Evolutionary conservation across 345 rosid genomes (phyloP).

Genomic region (Euclidium syriacum): DNA sequence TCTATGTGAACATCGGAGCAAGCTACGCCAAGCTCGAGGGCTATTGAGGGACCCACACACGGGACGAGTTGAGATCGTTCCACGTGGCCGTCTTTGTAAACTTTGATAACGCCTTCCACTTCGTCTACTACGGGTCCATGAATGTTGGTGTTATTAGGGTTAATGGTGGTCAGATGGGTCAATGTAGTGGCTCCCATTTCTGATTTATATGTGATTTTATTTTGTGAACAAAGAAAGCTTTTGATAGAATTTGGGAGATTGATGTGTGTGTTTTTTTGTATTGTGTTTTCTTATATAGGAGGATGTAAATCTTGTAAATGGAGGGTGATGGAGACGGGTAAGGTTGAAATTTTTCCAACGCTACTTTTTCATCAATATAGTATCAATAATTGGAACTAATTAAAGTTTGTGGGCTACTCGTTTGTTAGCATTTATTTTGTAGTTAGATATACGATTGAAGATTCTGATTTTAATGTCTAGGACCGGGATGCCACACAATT

Average conservation of each 20-base stretch:
- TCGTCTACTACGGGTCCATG: conserved; percentile 47
- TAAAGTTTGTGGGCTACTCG: conserved; percentile 6
- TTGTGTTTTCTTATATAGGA: conserved; percentile 16
- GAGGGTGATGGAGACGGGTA: conserved; percentile 16
- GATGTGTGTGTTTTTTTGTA: conserved; percentile 12
- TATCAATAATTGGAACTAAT: conserved; percentile 14
- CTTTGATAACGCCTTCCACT: conserved; percentile 60
- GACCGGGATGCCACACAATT: background rate
- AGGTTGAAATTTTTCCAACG: conserved; percentile 1
- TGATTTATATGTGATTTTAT: background rate
- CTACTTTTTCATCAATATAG: background rate
- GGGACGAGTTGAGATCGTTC: conserved; percentile 52
- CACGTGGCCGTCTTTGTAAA: conserved; percentile 61
- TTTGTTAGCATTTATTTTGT: conserved; percentile 24
- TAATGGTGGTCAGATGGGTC: conserved; percentile 16
- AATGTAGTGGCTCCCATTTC: conserved; percentile 27
- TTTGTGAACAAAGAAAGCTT: conserved; percentile 13
- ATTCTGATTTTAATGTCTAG: conserved; percentile 15
- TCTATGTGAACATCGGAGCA: conserved; percentile 51
- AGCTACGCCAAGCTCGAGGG: conserved; percentile 40
- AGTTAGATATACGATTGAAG: background rate
- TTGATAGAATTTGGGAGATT: conserved; percentile 5
- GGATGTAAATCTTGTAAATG: background rate
- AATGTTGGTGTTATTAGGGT: conserved; percentile 18
- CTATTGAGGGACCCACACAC: conserved; percentile 35